A percentile compares a stretch with the other conserved stretches of the same genome.
Evolutionary conservation across 805 yeast genomes (phyloP).

Genomic region (Yamadazyma akitaensis): DNA sequence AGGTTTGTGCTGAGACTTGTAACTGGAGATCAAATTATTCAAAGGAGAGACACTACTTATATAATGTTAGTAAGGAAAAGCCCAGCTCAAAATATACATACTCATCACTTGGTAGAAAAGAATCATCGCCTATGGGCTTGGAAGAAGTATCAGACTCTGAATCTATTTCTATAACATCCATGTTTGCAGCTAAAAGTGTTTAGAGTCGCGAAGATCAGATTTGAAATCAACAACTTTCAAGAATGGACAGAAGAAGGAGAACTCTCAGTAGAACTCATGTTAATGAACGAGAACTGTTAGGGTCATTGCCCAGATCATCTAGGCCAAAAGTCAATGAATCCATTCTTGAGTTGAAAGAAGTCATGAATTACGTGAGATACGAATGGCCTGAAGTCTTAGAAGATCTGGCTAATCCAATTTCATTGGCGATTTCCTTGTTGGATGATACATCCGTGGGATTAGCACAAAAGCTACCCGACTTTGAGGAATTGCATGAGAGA

Average conservation of each 20-base stretch:
- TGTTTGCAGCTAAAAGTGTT: not conserved
- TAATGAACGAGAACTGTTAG: constrained; percentile 1
- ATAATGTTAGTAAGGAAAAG: not conserved
- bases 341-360: constrained; percentile 33
- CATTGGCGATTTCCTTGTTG: constrained; percentile 74
- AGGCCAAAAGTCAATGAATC: constrained; percentile 20
- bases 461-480: constrained; percentile 69
- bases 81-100: not conserved
- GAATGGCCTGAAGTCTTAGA: constrained; percentile 44
- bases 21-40: not conserved
- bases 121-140: not conserved
- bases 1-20: not conserved
- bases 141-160: not conserved
- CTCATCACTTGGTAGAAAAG: not conserved
- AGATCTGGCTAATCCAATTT: constrained; percentile 47
- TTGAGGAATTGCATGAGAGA: constrained; percentile 53
- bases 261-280: constrained; percentile 4
- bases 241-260: constrained; percentile 8
- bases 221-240: constrained; percentile 5
- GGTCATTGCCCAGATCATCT: not conserved
- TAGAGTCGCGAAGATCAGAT: not conserved
- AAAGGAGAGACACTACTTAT: constrained; percentile 1
- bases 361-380: constrained; percentile 34
- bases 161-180: constrained; percentile 1
- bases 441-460: constrained; percentile 91